A percentile compares a stretch with the other conserved stretches of the same genome.
These are phyloP conservation scores for Aspergillus neotritici DNA, from an alignment of 2,329 filamentous ascomycete genomes.

Conservation along the genomic window DNA sequence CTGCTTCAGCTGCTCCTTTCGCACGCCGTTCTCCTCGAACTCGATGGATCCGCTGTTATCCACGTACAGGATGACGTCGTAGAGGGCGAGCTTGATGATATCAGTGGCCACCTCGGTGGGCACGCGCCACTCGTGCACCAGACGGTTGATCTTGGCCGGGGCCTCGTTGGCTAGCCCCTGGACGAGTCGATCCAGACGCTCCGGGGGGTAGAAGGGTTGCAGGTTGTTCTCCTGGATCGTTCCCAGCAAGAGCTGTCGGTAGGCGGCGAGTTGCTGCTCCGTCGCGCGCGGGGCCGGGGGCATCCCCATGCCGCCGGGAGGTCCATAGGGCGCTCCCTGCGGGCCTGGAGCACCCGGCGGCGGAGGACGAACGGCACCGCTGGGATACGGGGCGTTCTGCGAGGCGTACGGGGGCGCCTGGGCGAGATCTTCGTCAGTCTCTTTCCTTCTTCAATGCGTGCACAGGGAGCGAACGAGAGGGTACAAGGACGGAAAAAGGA, in stretches of 20 bases:
- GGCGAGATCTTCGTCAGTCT: slow-evolving; percentile 7
- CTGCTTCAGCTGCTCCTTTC: slow-evolving; percentile 61
- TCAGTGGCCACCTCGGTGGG: slow-evolving; percentile 57
- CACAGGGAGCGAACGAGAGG: not conserved
- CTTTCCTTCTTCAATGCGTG: not conserved
- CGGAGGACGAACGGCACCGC: slow-evolving; percentile 19
- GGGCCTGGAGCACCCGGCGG: slow-evolving; percentile 17
- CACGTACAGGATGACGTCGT: slow-evolving; percentile 59
- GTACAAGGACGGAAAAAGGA: not conserved
- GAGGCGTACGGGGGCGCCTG: slow-evolving; percentile 25
- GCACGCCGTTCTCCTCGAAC: slow-evolving; percentile 61
- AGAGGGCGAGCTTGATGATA: slow-evolving; percentile 57
- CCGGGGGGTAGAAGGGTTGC: slow-evolving; percentile 54
- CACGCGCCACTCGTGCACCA: slow-evolving; percentile 54
- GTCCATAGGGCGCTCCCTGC: slow-evolving; percentile 23
- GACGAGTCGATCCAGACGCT: slow-evolving; percentile 36
- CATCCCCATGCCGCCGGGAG: slow-evolving; percentile 20
- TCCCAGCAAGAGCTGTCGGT: slow-evolving; percentile 51
- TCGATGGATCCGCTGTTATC: slow-evolving; percentile 66
- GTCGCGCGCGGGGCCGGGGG: slow-evolving; percentile 36
- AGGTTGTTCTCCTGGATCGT: slow-evolving; percentile 58
- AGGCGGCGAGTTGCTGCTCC: slow-evolving; percentile 49
- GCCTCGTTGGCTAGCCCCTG: slow-evolving; percentile 29
- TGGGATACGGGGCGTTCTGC: slow-evolving; percentile 30
- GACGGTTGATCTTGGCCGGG: slow-evolving; percentile 46